These are phyloP conservation scores for Fusarium pseudocircinatum DNA, from an alignment of 2,329 filamentous ascomycete species.

Conservation along the genomic window DNA sequence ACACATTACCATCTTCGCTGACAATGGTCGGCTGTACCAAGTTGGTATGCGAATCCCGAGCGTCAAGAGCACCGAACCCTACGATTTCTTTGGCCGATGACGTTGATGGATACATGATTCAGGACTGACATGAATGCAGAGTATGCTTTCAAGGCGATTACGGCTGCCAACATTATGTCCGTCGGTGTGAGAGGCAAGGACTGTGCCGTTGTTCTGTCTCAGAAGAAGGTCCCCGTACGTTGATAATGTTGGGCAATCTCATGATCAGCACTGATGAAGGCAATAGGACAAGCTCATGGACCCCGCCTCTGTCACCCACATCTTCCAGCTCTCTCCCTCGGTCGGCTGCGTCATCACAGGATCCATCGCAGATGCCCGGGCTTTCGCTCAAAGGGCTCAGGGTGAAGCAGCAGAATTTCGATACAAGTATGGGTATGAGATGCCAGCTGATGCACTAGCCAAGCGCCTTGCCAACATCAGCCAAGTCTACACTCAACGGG, in stretches of 20 bases:
- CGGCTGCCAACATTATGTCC: constrained; percentile 98
- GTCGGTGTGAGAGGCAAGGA: constrained; percentile 95
- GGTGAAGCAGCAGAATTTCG: constrained; percentile 96
- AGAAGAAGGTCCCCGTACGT: constrained; percentile 98
- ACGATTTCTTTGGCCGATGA: constrained; percentile 25
- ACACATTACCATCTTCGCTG: constrained; percentile 99
- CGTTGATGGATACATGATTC: constrained; percentile 24
- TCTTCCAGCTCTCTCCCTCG: constrained; percentile 95
- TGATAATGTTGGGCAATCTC: not conserved
- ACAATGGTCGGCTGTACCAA: constrained; percentile 98
- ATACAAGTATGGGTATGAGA: constrained; percentile 99
- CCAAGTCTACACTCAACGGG: constrained; percentile 98
- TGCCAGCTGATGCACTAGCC: constrained; percentile 96
- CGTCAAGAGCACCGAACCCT: constrained; percentile 4
- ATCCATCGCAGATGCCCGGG: constrained; percentile 95
- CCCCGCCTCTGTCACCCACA: constrained; percentile 93
- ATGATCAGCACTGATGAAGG: constrained; percentile 34
- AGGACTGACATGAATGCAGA: constrained; percentile 64
- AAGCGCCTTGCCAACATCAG: constrained; percentile 99
- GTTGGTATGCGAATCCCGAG: constrained; percentile 75
- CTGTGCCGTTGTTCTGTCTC: constrained; percentile 95
- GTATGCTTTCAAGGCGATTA: constrained; percentile 99
- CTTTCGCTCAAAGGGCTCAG: constrained; percentile 90
- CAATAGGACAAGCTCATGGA: constrained; percentile 97
- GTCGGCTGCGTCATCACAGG: constrained; percentile 99